Conservation (phyloP, 371 early-diverging fungal species). For the Synchytrium microbalum region DNA sequence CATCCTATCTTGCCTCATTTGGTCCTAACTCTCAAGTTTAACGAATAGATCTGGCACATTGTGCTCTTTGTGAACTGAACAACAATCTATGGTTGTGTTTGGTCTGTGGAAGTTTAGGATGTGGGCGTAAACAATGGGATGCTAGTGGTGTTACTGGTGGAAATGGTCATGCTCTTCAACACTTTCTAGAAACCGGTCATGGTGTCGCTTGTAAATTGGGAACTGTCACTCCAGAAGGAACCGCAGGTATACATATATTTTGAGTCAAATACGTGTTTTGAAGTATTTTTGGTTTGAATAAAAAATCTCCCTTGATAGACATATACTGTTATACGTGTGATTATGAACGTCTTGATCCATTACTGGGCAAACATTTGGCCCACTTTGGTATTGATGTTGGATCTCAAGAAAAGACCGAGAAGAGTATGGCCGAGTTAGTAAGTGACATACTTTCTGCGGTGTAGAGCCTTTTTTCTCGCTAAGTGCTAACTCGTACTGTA, state of each 20-base stretch:
- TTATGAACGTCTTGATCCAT: constrained; percentile 74
- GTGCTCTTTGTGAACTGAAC: constrained; percentile 78
- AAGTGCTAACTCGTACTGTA: background rate
- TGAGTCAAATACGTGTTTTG: background rate
- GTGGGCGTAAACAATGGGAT: constrained; percentile 70
- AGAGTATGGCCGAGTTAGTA: constrained; percentile 84
- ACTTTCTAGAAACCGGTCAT: constrained; percentile 80
- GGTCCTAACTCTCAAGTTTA: constrained; percentile 18
- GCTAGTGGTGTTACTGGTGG: constrained; percentile 89
- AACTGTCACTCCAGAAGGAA: constrained; percentile 95
- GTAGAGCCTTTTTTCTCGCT: background rate
- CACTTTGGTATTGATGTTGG: constrained; percentile 84
- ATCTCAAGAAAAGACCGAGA: constrained; percentile 79
- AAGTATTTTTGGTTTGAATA: background rate
- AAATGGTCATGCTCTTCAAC: constrained; percentile 93
- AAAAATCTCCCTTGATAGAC: constrained; percentile 42
- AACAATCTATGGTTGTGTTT: constrained; percentile 64
- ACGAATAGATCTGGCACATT: constrained; percentile 59
- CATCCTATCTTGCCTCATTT: background rate
- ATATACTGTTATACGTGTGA: constrained; percentile 89
- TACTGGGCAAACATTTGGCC: constrained; percentile 65
- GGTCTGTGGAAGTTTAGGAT: constrained; percentile 54
- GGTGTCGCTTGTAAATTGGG: constrained; percentile 84
- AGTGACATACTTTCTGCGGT: constrained; percentile 3
- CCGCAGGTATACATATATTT: constrained; percentile 53